phyloP scores from a whole-genome alignment of 2,329 filamentous ascomycete genomes.

The Trichoderma guizhouense region DNA sequence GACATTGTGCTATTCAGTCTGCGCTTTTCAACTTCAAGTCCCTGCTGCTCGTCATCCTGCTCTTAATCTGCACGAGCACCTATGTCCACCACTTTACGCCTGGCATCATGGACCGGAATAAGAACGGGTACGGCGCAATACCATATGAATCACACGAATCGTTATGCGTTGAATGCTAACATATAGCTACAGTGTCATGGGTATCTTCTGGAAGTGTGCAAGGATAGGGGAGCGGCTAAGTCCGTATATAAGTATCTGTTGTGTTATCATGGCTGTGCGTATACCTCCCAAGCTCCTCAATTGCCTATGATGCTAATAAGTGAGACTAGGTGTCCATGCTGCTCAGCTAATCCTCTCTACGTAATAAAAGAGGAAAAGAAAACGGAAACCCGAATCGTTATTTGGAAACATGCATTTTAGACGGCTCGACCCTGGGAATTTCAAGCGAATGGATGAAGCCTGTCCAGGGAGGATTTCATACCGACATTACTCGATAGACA shows the following conservation, averaged over 20 bases:
- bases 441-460: not conserved
- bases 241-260: constrained; percentile 93
- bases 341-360: constrained; percentile 31
- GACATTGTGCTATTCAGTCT: constrained; percentile 54
- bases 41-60: constrained; percentile 86
- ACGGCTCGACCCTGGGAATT: not conserved
- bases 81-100: constrained; percentile 91
- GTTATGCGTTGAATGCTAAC: not conserved
- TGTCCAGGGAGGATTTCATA: not conserved
- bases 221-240: constrained; percentile 89
- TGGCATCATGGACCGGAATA: constrained; percentile 85
- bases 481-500: not conserved
- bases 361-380: not conserved
- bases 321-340: constrained; percentile 34
- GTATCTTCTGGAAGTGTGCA: constrained; percentile 94
- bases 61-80: constrained; percentile 92
- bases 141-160: not conserved
- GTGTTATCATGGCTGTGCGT: constrained; percentile 85
- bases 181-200: constrained; percentile 58
- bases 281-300: not conserved
- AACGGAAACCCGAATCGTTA: not conserved
- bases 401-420: not conserved
- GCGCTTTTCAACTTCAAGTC: constrained; percentile 99
- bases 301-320: not conserved
- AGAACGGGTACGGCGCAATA: constrained; percentile 65